Evolutionary conservation across 225 moss, liverwort and hornwort genomes (phyloP).

Genomic region (Thuidium tamariscinum): DNA sequence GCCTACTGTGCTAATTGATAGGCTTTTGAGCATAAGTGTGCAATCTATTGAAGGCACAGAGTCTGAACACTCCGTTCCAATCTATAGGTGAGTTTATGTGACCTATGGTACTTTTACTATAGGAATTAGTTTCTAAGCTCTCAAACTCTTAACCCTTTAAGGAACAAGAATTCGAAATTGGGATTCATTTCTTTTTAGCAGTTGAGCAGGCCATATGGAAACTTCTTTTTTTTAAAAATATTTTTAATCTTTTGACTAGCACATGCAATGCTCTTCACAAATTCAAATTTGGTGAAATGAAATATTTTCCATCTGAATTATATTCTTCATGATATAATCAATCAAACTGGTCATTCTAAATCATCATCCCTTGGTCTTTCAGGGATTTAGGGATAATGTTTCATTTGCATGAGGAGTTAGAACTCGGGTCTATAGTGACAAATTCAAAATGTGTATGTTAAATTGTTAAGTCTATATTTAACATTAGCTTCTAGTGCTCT

Average conservation of each 20-base stretch:
- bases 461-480: background rate
- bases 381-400: background rate
- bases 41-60: constrained; percentile 41
- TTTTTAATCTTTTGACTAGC: background rate
- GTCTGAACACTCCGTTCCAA: constrained; percentile 42
- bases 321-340: background rate
- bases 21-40: constrained; percentile 18
- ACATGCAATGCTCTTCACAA: background rate
- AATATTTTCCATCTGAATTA: background rate
- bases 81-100: constrained; percentile 43
- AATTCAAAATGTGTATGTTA: background rate
- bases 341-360: background rate
- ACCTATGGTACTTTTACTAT: background rate
- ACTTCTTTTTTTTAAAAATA: background rate
- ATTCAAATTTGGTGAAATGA: background rate
- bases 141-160: background rate
- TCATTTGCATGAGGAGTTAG: background rate
- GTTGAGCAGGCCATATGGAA: background rate
- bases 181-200: too few relatives aligned
- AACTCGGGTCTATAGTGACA: background rate
- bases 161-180: background rate
- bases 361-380: background rate
- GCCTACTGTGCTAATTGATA: constrained; percentile 73
- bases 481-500: background rate
- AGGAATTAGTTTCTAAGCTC: background rate